Evolutionary conservation across 441 rosid species (phyloP), one percentile per base, ranked within the genome.

Genomic region (Theobroma grandiflorum): DNA sequence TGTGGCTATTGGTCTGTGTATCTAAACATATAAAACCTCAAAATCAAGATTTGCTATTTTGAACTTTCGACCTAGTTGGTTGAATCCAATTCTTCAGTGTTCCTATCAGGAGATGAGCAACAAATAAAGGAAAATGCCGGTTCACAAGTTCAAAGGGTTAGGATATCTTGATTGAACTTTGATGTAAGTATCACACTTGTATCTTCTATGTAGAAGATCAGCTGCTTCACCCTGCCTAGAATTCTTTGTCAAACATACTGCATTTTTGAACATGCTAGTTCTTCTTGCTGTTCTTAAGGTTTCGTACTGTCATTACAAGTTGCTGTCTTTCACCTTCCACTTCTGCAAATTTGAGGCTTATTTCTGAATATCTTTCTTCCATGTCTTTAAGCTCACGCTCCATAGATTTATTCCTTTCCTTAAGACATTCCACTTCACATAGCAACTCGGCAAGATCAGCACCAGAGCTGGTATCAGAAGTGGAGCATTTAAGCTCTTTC

Each of bases 301-400:
- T 88, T 35, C 89, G 78, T 38, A 86, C 82, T 1, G 84, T 81
- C 90, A 88, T 88, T 75, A 88, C 90, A 40, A 88, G 88, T 74
- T 82, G 80, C 61, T 86, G 87, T 82, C 90, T 81, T 78, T 86
- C 88, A 38, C 88, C 84, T 83, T 88, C 90, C 3, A 88, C 90
- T 75, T 82, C 87, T 52, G 90, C 90, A 73, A 88, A 88, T 73
- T 82, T 84, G 58, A 88, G 89, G 52, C 90, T 88, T 76, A 84
- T 79, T 64, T 88, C 90, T n/a, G 88, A 84, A 81, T 88, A 88
- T 66, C 87, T 86, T 63, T 79, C 77, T 61, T 79, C 71, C 77
- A 79, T 79, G 49, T 79, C 81, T 72, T 79, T 79, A 55, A 79
- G 81, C 76, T 79, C 81, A 72, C 40, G 26, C 15, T 72, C 77